These are phyloP conservation scores for Ogataea thermomethanolica DNA, from an alignment of 805 yeast genomes.

Conservation along the genomic window DNA sequence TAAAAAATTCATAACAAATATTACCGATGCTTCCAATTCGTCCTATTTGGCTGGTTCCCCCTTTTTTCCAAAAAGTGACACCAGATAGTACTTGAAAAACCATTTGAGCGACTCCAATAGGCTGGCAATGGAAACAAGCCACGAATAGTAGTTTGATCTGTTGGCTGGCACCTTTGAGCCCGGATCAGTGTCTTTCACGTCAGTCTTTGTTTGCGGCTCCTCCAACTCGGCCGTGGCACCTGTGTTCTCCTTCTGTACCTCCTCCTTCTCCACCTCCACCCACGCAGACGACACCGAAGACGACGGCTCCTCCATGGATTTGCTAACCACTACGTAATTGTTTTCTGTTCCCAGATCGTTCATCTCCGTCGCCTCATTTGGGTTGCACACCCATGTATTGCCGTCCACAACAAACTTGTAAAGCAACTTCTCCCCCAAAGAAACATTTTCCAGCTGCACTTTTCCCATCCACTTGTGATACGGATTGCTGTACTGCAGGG, in stretches of 20 bases:
- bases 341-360: conserved; percentile 29
- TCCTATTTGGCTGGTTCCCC: conserved; percentile 1
- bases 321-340: conserved; percentile 18
- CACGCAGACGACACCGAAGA: conserved; percentile 14
- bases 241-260: neutral
- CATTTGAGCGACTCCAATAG: conserved; percentile 18
- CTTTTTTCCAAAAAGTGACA: conserved; percentile 13
- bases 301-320: conserved; percentile 2
- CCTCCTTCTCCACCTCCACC: conserved; percentile 14
- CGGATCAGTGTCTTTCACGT: neutral
- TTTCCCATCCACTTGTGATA: conserved; percentile 10
- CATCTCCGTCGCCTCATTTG: conserved; percentile 17
- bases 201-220: neutral
- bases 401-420: conserved; percentile 31
- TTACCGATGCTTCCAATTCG: neutral
- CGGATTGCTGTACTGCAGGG: conserved; percentile 4
- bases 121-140: conserved; percentile 15
- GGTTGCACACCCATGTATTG: conserved; percentile 28
- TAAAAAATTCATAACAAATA: no score
- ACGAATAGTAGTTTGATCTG: conserved; percentile 16
- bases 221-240: neutral
- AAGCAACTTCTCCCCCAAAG: conserved; percentile 16
- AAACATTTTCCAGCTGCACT: conserved; percentile 1
- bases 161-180: neutral
- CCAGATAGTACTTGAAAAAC: conserved; percentile 22